These are phyloP conservation scores for Hypoxylon sp. DNA, from an alignment of 2,329 filamentous ascomycete species.

Conservation along the genomic window DNA sequence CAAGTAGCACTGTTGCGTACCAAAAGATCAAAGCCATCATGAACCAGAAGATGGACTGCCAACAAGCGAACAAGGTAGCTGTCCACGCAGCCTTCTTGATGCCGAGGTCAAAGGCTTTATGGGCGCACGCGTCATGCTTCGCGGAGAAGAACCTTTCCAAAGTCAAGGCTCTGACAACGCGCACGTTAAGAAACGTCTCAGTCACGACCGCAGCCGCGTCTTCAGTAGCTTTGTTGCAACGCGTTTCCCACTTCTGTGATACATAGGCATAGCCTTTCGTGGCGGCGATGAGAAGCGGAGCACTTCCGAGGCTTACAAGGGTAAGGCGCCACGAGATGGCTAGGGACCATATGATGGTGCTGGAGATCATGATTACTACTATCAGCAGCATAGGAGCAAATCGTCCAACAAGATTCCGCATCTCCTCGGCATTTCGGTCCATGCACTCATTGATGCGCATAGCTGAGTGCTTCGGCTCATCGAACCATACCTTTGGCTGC, in stretches of 20 bases:
- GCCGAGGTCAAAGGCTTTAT: constrained; percentile 71
- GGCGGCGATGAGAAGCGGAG: constrained; percentile 76
- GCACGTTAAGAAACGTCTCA: constrained; percentile 84
- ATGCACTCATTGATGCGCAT: constrained; percentile 77
- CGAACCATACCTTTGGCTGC: constrained; percentile 86
- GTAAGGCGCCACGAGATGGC: constrained; percentile 84
- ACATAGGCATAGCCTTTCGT: constrained; percentile 76
- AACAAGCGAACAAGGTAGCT: constrained; percentile 82
- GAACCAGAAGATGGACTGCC: constrained; percentile 79
- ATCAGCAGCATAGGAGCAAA: constrained; percentile 81
- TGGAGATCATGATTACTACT: constrained; percentile 74
- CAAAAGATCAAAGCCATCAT: constrained; percentile 86
- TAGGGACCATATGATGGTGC: constrained; percentile 83
- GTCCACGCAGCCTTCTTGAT: constrained; percentile 75
- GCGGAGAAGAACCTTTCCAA: constrained; percentile 79
- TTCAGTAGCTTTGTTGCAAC: constrained; percentile 74
- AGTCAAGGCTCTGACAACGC: constrained; percentile 81
- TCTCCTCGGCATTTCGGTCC: constrained; percentile 88
- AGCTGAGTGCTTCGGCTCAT: constrained; percentile 74
- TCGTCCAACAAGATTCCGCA: constrained; percentile 83
- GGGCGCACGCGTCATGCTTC: constrained; percentile 71
- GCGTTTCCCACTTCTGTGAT: constrained; percentile 79
- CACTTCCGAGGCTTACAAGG: constrained; percentile 78
- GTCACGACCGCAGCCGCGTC: constrained; percentile 73
- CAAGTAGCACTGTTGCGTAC: constrained; percentile 79